A percentile compares a stretch with the other conserved stretches of the same genome.
Conservation (phyloP, 148 eudicot species). For the Rhododendron kiyosumense region DNA sequence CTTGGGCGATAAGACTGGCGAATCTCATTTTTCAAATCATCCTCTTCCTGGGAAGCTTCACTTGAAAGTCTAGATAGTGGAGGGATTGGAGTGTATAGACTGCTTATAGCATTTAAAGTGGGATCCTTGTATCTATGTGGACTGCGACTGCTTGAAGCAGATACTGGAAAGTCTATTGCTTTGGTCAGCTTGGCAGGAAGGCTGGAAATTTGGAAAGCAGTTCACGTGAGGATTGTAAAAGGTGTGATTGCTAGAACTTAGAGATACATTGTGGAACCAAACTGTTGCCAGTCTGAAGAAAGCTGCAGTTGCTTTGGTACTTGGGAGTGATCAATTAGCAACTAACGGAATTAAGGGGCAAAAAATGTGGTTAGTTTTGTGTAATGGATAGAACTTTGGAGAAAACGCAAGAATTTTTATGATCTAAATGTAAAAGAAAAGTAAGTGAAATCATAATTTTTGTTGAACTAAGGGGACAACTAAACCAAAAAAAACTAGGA, state of each 20-base stretch:
- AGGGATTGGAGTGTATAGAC: slow-evolving; percentile 23
- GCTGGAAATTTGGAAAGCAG: slow-evolving; percentile 30
- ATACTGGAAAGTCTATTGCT: slow-evolving; percentile 31
- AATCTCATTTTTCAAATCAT: slow-evolving; percentile 12
- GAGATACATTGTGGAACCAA: not conserved
- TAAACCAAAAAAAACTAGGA: not conserved
- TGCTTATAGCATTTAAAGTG: slow-evolving; percentile 17
- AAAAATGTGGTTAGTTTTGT: not conserved
- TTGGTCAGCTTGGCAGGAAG: slow-evolving; percentile 50
- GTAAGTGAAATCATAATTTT: not conserved
- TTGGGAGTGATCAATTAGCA: not conserved
- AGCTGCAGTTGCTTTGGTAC: not conserved
- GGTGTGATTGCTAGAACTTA: not conserved
- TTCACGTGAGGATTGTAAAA: not conserved
- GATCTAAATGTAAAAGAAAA: not conserved
- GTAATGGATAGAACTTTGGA: not conserved
- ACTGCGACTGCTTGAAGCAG: slow-evolving; percentile 34
- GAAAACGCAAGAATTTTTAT: not conserved
- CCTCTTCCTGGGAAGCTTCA: slow-evolving; percentile 28
- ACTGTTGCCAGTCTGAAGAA: not conserved
- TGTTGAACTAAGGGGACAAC: not conserved
- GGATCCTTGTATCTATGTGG: slow-evolving; percentile 14
- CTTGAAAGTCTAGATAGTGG: slow-evolving; percentile 41
- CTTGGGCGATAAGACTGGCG: slow-evolving; percentile 28
- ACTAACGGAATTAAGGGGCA: not conserved